phyloP scores from a whole-genome alignment of 2,329 filamentous ascomycete species.

The Diaporthe caulivora region DNA sequence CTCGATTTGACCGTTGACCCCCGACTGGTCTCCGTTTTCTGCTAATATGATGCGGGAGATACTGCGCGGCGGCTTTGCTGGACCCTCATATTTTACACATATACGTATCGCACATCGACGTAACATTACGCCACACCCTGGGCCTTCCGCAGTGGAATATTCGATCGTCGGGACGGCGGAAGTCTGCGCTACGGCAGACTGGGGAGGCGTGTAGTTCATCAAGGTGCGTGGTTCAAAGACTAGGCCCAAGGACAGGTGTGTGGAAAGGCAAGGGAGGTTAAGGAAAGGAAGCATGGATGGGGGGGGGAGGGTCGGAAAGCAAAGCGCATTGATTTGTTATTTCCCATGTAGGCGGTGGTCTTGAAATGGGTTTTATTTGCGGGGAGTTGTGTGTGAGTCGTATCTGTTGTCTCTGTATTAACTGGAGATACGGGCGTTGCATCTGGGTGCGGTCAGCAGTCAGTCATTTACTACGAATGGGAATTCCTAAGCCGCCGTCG shows the following conservation, averaged over 20 bases:
- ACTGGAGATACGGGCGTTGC: slow-evolving; percentile 23
- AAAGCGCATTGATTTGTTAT: slow-evolving; percentile 35
- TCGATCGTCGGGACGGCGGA: not conserved
- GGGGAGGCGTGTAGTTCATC: too few species aligned
- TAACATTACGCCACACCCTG: not conserved
- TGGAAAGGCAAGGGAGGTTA: not conserved
- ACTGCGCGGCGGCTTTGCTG: slow-evolving; percentile 6
- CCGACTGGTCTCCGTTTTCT: not conserved
- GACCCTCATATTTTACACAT: slow-evolving; percentile 13
- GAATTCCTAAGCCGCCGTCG: not conserved
- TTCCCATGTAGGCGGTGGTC: not conserved
- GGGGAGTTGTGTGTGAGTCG: slow-evolving; percentile 20
- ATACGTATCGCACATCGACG: not conserved
- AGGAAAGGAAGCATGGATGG: slow-evolving; percentile 1
- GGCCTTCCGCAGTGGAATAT: not conserved
- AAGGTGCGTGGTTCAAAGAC: not conserved
- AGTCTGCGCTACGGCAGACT: not conserved
- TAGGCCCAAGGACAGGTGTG: not conserved
- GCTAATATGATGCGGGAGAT: not conserved
- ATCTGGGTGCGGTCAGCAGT: slow-evolving; percentile 13
- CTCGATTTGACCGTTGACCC: too few species aligned
- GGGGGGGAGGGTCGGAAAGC: not conserved
- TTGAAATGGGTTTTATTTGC: slow-evolving; percentile 11
- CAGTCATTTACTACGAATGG: slow-evolving; percentile 3
- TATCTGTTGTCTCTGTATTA: slow-evolving; percentile 7